Percentiles rank a stretch among this genome's conserved stretches.
phyloP scores from a whole-genome alignment of 164 flowering plant genomes.

The Nymphaea thermarum region DNA sequence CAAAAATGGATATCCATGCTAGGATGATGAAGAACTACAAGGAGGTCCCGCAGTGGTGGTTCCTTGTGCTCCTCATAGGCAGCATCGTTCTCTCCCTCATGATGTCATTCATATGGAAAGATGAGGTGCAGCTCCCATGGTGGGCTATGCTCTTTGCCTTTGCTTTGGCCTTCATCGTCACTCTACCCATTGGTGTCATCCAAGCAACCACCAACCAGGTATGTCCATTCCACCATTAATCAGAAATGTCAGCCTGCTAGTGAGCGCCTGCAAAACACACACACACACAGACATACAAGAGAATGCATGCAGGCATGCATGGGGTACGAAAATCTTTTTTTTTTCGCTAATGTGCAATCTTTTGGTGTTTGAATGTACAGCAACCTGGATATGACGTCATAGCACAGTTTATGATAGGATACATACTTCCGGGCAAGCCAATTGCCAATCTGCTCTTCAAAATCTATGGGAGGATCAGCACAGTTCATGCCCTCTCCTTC shows the following conservation, averaged over 20 bases:
- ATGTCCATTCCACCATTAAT: neutral
- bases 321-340: no score
- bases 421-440: constrained; percentile 75
- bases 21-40: constrained; percentile 30
- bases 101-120: constrained; percentile 63
- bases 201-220: constrained; percentile 99
- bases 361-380: constrained; percentile 15
- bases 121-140: constrained; percentile 78
- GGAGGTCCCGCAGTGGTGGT: constrained; percentile 85
- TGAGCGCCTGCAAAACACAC: no score
- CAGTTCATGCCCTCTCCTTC: constrained; percentile 88
- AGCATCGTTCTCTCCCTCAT: constrained; percentile 52
- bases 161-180: constrained; percentile 61
- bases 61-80: constrained; percentile 33
- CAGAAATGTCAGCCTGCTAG: no score
- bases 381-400: constrained; percentile 98
- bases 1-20: constrained; percentile 63
- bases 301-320: no score
- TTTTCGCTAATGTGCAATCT: no score
- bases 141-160: constrained; percentile 92
- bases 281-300: no score
- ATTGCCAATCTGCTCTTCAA: constrained; percentile 90
- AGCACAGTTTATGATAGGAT: constrained; percentile 86
- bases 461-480: constrained; percentile 93
- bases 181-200: constrained; percentile 91